phyloP scores from a whole-genome alignment of 805 yeast genomes.

The Wickerhamiella brachini region DNA sequence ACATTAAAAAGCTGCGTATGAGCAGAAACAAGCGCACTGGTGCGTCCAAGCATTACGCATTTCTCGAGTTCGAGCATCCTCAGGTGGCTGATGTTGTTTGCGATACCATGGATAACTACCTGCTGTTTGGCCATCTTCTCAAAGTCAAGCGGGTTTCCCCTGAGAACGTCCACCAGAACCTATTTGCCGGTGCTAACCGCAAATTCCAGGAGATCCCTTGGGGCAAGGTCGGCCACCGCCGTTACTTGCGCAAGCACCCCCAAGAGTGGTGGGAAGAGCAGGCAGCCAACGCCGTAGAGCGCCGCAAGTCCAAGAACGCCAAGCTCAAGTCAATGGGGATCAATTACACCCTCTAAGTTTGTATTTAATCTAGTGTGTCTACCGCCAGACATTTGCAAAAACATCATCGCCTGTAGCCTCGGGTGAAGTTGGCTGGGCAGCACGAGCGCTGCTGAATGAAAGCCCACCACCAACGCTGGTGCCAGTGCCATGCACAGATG shows the following conservation, averaged over 20 bases:
- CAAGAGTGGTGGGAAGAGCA: conserved; percentile 42
- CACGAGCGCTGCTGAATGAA: neutral
- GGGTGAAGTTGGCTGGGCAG: neutral
- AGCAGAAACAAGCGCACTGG: conserved; percentile 88
- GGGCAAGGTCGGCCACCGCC: conserved; percentile 37
- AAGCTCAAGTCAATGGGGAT: conserved; percentile 46
- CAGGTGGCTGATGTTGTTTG: conserved; percentile 81
- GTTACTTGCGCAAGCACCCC: conserved; percentile 46
- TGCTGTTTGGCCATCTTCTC: conserved; percentile 74
- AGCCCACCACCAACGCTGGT: neutral
- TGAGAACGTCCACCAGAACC: conserved; percentile 29
- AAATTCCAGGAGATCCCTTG: conserved; percentile 48
- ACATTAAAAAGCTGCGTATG: conserved; percentile 58
- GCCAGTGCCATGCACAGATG: neutral
- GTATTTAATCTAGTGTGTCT: conserved; percentile 1
- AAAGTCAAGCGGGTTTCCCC: conserved; percentile 46
- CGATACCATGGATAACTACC: conserved; percentile 92
- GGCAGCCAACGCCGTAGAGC: conserved; percentile 32
- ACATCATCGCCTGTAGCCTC: conserved; percentile 22
- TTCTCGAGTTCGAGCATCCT: conserved; percentile 60
- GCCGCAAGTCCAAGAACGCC: conserved; percentile 32
- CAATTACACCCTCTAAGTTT: conserved; percentile 26
- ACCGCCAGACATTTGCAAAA: conserved; percentile 28
- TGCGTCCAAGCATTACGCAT: conserved; percentile 80
- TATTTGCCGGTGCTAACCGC: conserved; percentile 44